phyloP scores from a whole-genome alignment of 2,329 filamentous ascomycete species.

The Aspergillus hiratsukae region DNA sequence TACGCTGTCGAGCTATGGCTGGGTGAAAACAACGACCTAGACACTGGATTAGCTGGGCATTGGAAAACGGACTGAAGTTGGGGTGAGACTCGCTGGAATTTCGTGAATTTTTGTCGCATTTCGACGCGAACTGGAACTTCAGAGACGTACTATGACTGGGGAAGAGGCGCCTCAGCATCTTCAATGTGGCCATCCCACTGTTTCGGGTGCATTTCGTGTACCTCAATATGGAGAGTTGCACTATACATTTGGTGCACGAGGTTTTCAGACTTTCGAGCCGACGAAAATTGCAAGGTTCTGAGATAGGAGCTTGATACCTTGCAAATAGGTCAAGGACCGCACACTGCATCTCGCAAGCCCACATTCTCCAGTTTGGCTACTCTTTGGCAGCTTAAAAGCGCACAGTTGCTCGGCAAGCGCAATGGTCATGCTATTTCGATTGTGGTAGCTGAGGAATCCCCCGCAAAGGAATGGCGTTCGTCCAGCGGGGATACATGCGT shows the following conservation, averaged over 20 bases:
- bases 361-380: not conserved
- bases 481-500: not conserved
- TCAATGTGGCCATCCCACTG: not conserved
- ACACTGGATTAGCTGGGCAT: slow-evolving; percentile 67
- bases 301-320: not conserved
- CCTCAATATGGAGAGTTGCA: not conserved
- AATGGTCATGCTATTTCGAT: not conserved
- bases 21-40: slow-evolving; percentile 66
- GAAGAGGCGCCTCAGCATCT: not conserved
- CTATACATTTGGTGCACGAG: not conserved
- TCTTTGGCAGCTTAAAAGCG: not conserved
- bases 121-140: not conserved
- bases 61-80: slow-evolving; percentile 82
- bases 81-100: not conserved
- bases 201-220: not conserved
- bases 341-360: not conserved
- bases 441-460: not conserved
- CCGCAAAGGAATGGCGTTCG: not conserved
- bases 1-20: slow-evolving; percentile 90
- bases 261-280: not conserved
- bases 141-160: not conserved
- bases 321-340: not conserved
- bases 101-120: not conserved
- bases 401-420: not conserved
- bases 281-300: not conserved